phyloP scores from a whole-genome alignment of 306 rosid species.

The Castanea mollissima region DNA sequence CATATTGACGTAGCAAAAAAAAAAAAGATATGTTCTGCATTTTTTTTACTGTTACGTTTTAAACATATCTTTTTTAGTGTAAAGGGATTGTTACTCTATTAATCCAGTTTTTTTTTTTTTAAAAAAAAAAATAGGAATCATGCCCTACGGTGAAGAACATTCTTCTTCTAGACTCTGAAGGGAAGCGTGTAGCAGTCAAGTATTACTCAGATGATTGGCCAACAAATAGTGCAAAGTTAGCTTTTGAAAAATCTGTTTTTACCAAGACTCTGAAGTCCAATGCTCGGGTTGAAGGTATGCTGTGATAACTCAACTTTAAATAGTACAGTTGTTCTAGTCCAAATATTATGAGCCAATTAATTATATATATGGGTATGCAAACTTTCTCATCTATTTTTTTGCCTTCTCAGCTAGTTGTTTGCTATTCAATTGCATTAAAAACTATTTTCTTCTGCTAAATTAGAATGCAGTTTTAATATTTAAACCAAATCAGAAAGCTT shows the following conservation, averaged over 20 bases:
- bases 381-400: neutral
- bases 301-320: neutral
- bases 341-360: neutral
- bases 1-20: too few species aligned
- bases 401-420: neutral
- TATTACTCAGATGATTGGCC: too few species aligned
- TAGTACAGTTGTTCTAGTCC: neutral
- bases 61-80: too few species aligned
- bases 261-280: conserved; percentile 71
- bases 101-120: too few species aligned
- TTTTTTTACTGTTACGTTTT: too few species aligned
- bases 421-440: neutral
- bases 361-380: neutral
- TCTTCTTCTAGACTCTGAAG: too few species aligned
- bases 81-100: too few species aligned
- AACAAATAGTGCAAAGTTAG: too few species aligned
- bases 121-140: too few species aligned
- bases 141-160: too few species aligned
- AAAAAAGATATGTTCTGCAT: too few species aligned
- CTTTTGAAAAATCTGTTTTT: conserved; percentile 24
- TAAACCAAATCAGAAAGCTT: neutral
- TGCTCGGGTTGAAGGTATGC: conserved; percentile 80
- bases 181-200: too few species aligned
- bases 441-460: neutral
- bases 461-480: neutral